These are phyloP conservation scores for Xylaria polymorpha DNA, from an alignment of 2,329 filamentous ascomycete genomes.

Conservation along the genomic window DNA sequence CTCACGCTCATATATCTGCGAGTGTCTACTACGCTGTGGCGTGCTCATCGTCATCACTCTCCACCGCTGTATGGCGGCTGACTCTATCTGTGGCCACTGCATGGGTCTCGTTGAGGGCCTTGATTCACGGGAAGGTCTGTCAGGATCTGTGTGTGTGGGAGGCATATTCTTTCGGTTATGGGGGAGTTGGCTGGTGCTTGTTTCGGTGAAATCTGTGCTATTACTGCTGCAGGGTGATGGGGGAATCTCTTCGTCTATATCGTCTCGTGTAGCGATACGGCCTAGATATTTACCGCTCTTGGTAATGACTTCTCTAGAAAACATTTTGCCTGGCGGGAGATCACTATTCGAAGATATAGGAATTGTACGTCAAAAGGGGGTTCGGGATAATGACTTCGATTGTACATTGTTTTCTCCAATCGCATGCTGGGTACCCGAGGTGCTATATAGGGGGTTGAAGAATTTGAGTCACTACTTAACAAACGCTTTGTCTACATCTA, in stretches of 20 bases:
- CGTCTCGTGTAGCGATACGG: neutral
- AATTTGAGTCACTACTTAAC: no score
- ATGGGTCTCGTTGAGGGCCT: neutral
- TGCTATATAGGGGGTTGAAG: no score
- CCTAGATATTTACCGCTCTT: neutral
- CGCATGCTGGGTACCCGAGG: no score
- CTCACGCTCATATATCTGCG: neutral
- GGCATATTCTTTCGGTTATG: neutral
- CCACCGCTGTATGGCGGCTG: constrained; percentile 15
- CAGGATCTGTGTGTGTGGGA: neutral
- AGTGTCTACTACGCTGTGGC: neutral
- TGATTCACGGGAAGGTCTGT: neutral
- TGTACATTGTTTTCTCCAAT: neutral
- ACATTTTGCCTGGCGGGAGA: neutral
- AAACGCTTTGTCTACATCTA: no score
- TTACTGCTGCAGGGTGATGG: neutral
- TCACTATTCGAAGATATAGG: neutral
- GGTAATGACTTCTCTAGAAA: neutral
- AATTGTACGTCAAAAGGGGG: neutral
- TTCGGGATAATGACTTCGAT: neutral
- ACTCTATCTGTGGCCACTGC: neutral
- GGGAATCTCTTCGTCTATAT: constrained; percentile 10
- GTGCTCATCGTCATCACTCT: neutral
- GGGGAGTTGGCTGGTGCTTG: neutral
- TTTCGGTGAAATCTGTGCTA: neutral